phyloP scores from a whole-genome alignment of 2,329 filamentous ascomycete genomes.

The Lasiodiplodia theobromae region DNA sequence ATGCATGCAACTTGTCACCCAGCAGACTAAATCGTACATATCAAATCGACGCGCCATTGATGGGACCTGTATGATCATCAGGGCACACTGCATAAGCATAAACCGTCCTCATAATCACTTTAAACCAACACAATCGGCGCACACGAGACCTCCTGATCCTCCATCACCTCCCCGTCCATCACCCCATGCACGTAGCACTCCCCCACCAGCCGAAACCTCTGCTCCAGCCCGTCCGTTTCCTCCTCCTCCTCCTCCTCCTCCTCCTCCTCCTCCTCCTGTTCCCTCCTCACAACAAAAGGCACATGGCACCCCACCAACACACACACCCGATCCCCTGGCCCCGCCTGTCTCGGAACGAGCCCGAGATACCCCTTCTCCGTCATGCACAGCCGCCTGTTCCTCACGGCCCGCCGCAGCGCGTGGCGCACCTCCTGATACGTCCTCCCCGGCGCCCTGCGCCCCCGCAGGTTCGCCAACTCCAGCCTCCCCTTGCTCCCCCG shows the following conservation, averaged over 20 bases:
- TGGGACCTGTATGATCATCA: no score
- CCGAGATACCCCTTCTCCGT: slow-evolving; percentile 36
- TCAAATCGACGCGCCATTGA: no score
- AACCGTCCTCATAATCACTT: neutral
- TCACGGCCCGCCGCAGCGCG: slow-evolving; percentile 33
- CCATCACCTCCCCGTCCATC: neutral
- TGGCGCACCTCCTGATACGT: slow-evolving; percentile 33
- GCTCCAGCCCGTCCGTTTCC: no score
- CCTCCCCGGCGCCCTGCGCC: slow-evolving; percentile 34
- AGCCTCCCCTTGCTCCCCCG: slow-evolving; percentile 32
- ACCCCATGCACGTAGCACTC: slow-evolving; percentile 19
- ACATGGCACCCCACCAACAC: slow-evolving; percentile 36
- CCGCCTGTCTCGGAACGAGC: slow-evolving; percentile 35
- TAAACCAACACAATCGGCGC: neutral
- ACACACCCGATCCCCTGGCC: slow-evolving; percentile 32
- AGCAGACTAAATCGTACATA: no score
- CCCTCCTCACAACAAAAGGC: slow-evolving; percentile 34
- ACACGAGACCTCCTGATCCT: neutral
- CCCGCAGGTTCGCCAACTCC: slow-evolving; percentile 34
- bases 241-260: neutral
- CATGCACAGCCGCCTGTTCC: slow-evolving; percentile 35
- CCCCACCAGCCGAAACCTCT: slow-evolving; percentile 5
- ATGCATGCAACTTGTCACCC: no score
- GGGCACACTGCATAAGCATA: no score
- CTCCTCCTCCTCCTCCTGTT: neutral